phyloP scores from a whole-genome alignment of 2,329 filamentous ascomycete species.

The Alternaria sp. region DNA sequence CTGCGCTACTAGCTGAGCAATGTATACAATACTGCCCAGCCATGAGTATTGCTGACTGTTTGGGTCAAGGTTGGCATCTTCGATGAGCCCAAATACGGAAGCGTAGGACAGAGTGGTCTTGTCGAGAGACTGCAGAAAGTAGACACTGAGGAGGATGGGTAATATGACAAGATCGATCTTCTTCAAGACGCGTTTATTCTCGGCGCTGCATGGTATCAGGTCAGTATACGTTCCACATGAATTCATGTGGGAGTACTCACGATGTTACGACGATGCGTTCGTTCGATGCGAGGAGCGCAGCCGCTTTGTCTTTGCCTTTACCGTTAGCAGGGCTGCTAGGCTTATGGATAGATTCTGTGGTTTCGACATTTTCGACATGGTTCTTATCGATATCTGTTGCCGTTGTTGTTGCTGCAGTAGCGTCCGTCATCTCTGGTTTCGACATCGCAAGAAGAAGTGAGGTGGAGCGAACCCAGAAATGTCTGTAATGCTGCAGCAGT shows the following conservation, averaged over 20 bases:
- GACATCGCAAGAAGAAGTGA: conserved; percentile 18
- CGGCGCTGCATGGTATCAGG: conserved; percentile 38
- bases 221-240: too few relatives aligned
- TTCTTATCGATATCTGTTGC: conserved; percentile 30
- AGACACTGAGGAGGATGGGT: conserved; percentile 66
- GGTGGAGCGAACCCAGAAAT: neutral
- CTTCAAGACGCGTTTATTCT: conserved; percentile 61
- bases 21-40: conserved; percentile 62
- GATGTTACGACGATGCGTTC: conserved; percentile 59
- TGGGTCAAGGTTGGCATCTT: conserved; percentile 65
- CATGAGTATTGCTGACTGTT: conserved; percentile 61
- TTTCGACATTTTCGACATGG: conserved; percentile 35
- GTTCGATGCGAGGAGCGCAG: conserved; percentile 58
- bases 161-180: conserved; percentile 62
- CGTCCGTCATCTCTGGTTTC: conserved; percentile 17
- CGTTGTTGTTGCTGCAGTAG: neutral
- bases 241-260: too few relatives aligned
- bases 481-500: conserved; percentile 3
- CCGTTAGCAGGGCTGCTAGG: conserved; percentile 8
- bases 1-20: conserved; percentile 64
- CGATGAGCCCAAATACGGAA: conserved; percentile 69
- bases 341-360: conserved; percentile 40
- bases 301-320: conserved; percentile 56
- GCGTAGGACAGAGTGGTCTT: conserved; percentile 69
- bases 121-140: conserved; percentile 70